Evolutionary conservation across 1,139 yeast species (phyloP), one percentile per base, ranked within the genome.

Genomic region (Saccharomycopsis phalli): DNA sequence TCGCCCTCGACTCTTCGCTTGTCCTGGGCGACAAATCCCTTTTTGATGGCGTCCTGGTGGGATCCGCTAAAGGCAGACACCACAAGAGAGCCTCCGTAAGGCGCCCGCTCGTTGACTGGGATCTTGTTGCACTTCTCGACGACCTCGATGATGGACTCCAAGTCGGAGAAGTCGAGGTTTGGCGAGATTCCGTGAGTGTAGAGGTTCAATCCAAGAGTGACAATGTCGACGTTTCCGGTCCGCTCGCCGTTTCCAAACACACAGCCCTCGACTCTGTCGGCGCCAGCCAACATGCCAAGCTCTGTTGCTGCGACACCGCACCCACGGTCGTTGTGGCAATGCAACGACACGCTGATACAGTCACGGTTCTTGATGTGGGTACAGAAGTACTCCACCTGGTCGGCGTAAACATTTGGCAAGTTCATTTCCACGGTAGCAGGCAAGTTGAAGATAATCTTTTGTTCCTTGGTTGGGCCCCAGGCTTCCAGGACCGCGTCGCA

Each of bases 381-480:
- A 49, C 81, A 66, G 58, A 91, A 91, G 60, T 81, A 87, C 64
- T 91, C 98, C 49, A 91, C 78, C 66, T 88, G 97, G 63, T 91
- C 97, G 40, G 97, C 98, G 55, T 86, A 91, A 34, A 88, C 78
- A 59, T 91, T 91, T 48, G 97, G 98, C 33, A 93, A 74, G 20
- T 94, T 68, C 72, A 88, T 82, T 66, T 91, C 98, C 30, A 91
- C 97, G n/a, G 98, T 91, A 32, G 98, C 97, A 8, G 98, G 98
- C 53, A 91, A 71, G 66, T 91, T 91, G 71, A 91, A 88, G 52
- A 91, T 86, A 53, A 91, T 86, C 46, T 95, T 95, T 50, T 74
- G 71, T 45, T 82, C 91, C 25, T 52, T 77, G 4, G 83, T 63
- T 40, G 97, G 97, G 46, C 68, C 87, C 98, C 98, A 91, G 6